Conservation (phyloP, 2,329 filamentous ascomycete species). For the Phialophora macrospora region DNA sequence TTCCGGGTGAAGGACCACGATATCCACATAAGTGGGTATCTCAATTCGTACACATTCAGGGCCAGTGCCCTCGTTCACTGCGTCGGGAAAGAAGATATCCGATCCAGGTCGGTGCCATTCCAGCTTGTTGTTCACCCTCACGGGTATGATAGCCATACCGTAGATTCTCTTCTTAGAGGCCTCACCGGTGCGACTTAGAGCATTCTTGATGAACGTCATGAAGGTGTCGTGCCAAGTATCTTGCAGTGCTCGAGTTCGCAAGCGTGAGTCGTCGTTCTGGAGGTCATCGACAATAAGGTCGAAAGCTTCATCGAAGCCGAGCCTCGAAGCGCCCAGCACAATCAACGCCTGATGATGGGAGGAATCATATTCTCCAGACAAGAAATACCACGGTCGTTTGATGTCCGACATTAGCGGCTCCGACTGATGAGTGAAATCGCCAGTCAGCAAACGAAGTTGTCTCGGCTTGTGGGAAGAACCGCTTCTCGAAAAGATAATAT, state of each 20-base stretch:
- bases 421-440: constrained; percentile 18
- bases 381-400: constrained; percentile 2
- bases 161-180: constrained; percentile 13
- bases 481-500: constrained; percentile 14
- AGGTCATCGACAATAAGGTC: constrained; percentile 19
- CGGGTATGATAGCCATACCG: constrained; percentile 18
- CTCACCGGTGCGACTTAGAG: background rate
- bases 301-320: constrained; percentile 19
- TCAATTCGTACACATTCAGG: constrained; percentile 19
- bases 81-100: constrained; percentile 19
- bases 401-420: constrained; percentile 12
- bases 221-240: constrained; percentile 27
- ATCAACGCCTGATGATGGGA: constrained; percentile 8
- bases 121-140: constrained; percentile 13
- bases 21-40: constrained; percentile 23
- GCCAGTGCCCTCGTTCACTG: constrained; percentile 24
- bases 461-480: constrained; percentile 8
- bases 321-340: constrained; percentile 14
- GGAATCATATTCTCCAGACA: constrained; percentile 17
- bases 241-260: constrained; percentile 8
- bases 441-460: constrained; percentile 15
- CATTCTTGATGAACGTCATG: constrained; percentile 11
- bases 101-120: constrained; percentile 11
- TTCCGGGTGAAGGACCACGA: constrained; percentile 24
- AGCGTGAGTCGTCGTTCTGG: background rate